Evolutionary conservation across 768 basidiomycete species (phyloP).

Genomic region (Pulveroboletus frians): DNA sequence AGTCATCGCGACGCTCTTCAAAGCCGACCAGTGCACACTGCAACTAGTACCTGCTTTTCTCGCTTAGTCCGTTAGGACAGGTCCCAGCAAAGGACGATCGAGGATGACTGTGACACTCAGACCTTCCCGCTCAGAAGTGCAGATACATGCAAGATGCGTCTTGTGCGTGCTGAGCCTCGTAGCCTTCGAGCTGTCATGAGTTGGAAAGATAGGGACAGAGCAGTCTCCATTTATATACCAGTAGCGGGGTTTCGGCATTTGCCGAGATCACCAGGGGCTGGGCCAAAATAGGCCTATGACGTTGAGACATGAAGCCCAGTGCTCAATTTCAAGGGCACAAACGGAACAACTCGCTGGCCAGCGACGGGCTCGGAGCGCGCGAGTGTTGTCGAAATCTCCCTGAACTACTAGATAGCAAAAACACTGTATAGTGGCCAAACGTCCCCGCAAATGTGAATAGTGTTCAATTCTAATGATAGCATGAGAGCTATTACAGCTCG

Average conservation of each 20-base stretch:
- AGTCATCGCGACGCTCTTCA: conserved; percentile 27
- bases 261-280: too few relatives aligned
- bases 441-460: too few relatives aligned
- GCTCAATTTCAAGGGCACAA: too few relatives aligned
- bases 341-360: too few relatives aligned
- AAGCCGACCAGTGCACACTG: conserved; percentile 13
- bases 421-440: too few relatives aligned
- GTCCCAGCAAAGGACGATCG: conserved; percentile 29
- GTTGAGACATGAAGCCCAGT: too few relatives aligned
- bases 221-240: not conserved
- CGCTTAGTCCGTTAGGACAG: conserved; percentile 23
- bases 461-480: not conserved
- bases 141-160: conserved; percentile 13
- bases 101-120: conserved; percentile 28
- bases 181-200: conserved; percentile 28
- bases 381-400: too few relatives aligned
- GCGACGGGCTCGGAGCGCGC: too few relatives aligned
- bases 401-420: too few relatives aligned
- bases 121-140: conserved; percentile 32
- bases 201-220: not conserved
- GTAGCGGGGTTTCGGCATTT: conserved; percentile 18
- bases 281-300: too few relatives aligned
- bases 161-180: conserved; percentile 27
- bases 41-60: conserved; percentile 24
- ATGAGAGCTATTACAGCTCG: conserved; percentile 15